phyloP scores from a whole-genome alignment of 805 yeast genomes.

The Naumovozyma dairenensis region DNA sequence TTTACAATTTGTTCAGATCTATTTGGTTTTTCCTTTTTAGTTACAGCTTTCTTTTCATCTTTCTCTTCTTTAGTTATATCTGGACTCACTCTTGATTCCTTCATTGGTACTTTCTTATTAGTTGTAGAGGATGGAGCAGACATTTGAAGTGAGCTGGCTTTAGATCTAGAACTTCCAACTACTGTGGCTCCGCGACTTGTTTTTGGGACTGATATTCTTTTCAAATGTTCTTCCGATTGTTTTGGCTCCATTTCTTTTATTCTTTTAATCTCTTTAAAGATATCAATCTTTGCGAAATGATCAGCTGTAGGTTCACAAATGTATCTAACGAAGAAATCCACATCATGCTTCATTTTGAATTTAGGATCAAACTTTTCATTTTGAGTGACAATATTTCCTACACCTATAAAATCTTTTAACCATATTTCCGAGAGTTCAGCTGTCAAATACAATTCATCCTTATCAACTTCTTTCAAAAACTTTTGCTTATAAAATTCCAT shows the following conservation, averaged over 20 bases:
- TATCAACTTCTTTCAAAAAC: constrained; percentile 16
- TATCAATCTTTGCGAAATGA: constrained; percentile 17
- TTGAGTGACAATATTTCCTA: constrained; percentile 36
- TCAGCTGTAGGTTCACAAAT: constrained; percentile 29
- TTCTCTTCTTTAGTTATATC: neutral
- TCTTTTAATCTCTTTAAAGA: constrained; percentile 12
- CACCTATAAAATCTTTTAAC: constrained; percentile 34
- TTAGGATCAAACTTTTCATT: constrained; percentile 28
- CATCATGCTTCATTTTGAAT: constrained; percentile 21
- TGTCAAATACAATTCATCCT: constrained; percentile 46
- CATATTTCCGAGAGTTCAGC: constrained; percentile 38
- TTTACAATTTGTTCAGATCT: neutral
- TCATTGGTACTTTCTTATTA: neutral
- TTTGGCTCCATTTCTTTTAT: constrained; percentile 18
- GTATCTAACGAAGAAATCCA: constrained; percentile 25
- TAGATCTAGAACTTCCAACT: neutral
- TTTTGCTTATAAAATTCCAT: constrained; percentile 10
- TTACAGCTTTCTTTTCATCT: neutral
- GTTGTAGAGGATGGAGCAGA: neutral
- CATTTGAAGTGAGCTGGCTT: too few relatives aligned
- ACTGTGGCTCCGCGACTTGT: neutral
- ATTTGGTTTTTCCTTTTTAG: neutral
- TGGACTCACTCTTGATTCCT: neutral
- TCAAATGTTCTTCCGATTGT: constrained; percentile 20
- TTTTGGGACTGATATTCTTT: constrained; percentile 14